Conservation (phyloP, 371 early-diverging fungal genomes). For the Rhizomucor miehei region DNA sequence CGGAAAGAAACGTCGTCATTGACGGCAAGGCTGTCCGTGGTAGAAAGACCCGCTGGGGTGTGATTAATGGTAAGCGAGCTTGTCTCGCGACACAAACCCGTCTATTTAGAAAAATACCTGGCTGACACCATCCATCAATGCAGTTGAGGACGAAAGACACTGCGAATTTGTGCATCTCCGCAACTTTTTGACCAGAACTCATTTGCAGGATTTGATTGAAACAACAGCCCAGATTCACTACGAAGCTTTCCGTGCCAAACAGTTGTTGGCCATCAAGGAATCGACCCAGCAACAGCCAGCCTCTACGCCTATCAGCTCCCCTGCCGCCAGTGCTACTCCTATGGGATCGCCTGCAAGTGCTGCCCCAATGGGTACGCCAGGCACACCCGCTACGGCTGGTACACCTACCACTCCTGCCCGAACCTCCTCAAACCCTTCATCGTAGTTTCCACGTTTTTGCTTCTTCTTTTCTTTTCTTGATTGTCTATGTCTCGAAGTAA, state of each 20-base stretch:
- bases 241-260: conserved; percentile 85
- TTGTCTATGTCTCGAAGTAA: conserved; percentile 1
- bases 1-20: conserved; percentile 77
- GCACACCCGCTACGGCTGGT: conserved; percentile 7
- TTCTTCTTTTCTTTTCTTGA: neutral
- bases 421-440: conserved; percentile 15
- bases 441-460: conserved; percentile 4
- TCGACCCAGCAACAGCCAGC: conserved; percentile 25
- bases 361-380: conserved; percentile 7
- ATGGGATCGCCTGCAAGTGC: conserved; percentile 6
- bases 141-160: conserved; percentile 66
- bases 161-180: conserved; percentile 79
- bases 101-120: neutral
- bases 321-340: conserved; percentile 9
- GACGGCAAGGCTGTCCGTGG: conserved; percentile 77
- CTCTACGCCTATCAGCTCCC: conserved; percentile 8
- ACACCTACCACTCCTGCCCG: conserved; percentile 9
- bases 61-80: conserved; percentile 53
- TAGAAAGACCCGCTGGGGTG: conserved; percentile 67
- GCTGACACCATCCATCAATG: neutral
- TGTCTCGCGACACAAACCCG: too few relatives aligned
- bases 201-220: conserved; percentile 81
- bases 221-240: conserved; percentile 82
- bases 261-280: conserved; percentile 79
- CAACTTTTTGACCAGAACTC: conserved; percentile 81